A percentile compares a stretch with the other conserved stretches of the same genome.
phyloP scores from a whole-genome alignment of 129 eudicot genomes.

The Centrapalus pauciflorus region DNA sequence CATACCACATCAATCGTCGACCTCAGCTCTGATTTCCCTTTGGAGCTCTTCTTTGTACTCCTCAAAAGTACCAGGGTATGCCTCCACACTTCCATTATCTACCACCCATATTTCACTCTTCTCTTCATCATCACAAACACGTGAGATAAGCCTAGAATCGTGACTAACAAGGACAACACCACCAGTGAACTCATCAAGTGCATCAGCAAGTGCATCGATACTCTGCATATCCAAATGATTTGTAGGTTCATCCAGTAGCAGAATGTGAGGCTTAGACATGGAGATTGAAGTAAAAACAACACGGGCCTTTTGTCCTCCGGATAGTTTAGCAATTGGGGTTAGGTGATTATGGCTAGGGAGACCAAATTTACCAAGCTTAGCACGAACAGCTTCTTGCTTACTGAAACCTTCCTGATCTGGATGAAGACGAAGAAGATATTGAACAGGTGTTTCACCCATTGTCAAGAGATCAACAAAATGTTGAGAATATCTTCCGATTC shows the following conservation, averaged over 20 bases:
- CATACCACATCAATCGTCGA: slow-evolving; percentile 46
- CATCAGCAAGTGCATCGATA: slow-evolving; percentile 84
- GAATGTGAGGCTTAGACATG: slow-evolving; percentile 79
- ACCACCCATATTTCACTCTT: slow-evolving; percentile 77
- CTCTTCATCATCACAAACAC: slow-evolving; percentile 78
- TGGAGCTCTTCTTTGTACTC: slow-evolving; percentile 72
- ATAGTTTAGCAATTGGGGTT: slow-evolving; percentile 70
- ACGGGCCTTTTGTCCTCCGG: slow-evolving; percentile 79
- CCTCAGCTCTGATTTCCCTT: slow-evolving; percentile 70
- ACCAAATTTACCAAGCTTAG: slow-evolving; percentile 80
- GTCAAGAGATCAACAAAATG: slow-evolving; percentile 80
- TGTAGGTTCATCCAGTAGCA: slow-evolving; percentile 81
- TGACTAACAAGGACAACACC: slow-evolving; percentile 81
- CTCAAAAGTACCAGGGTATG: slow-evolving; percentile 53
- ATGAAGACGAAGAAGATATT: slow-evolving; percentile 73
- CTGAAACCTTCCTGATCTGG: slow-evolving; percentile 83
- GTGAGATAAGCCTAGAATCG: slow-evolving; percentile 66
- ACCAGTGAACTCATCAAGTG: slow-evolving; percentile 70
- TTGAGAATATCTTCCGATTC: slow-evolving; percentile 80
- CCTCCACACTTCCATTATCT: slow-evolving; percentile 62
- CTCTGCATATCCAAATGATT: slow-evolving; percentile 94
- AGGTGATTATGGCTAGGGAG: slow-evolving; percentile 74
- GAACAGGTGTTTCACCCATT: slow-evolving; percentile 80
- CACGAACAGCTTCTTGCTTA: slow-evolving; percentile 82
- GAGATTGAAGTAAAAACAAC: slow-evolving; percentile 88